phyloP scores from a whole-genome alignment of 169 alveolate genomes.

The Babesia bigemina region DNA sequence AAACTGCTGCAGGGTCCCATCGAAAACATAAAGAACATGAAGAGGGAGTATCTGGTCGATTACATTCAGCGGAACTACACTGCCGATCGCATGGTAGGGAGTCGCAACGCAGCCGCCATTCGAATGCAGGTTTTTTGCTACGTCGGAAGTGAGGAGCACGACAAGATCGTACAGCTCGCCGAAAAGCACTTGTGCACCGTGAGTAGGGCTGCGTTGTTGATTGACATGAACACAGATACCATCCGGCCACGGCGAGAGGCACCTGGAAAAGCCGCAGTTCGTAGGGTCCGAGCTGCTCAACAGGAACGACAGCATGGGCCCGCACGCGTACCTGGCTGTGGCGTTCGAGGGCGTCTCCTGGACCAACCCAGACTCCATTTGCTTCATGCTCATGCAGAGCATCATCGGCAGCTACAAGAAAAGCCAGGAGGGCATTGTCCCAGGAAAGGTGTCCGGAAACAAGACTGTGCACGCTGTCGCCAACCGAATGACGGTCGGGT shows the following conservation, averaged over 20 bases:
- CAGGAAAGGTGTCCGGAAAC: slow-evolving; percentile 82
- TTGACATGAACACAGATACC: slow-evolving; percentile 9
- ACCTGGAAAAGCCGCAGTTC: slow-evolving; percentile 71
- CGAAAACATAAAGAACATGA: slow-evolving; percentile 84
- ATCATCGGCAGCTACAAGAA: slow-evolving; percentile 89
- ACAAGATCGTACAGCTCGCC: slow-evolving; percentile 82
- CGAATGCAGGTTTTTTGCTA: slow-evolving; percentile 79
- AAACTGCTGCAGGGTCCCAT: slow-evolving; percentile 78
- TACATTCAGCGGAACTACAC: slow-evolving; percentile 88
- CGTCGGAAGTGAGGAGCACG: slow-evolving; percentile 90
- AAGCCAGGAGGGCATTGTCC: slow-evolving; percentile 81
- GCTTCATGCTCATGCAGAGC: slow-evolving; percentile 92
- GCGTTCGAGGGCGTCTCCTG: slow-evolving; percentile 93
- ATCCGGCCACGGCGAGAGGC: slow-evolving; percentile 12
- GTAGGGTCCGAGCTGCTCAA: slow-evolving; percentile 80
- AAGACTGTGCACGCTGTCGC: slow-evolving; percentile 79
- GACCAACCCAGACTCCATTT: slow-evolving; percentile 91
- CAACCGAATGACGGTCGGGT: slow-evolving; percentile 81
- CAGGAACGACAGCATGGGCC: slow-evolving; percentile 82
- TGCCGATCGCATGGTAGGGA: slow-evolving; percentile 87
- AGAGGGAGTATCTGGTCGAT: slow-evolving; percentile 85
- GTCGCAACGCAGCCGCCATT: background rate
- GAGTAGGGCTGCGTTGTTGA: slow-evolving; percentile 1
- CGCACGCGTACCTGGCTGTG: slow-evolving; percentile 88
- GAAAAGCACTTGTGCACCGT: slow-evolving; percentile 70